Conservation (phyloP, 129 eudicot species). For the Deinandra increscens region DNA sequence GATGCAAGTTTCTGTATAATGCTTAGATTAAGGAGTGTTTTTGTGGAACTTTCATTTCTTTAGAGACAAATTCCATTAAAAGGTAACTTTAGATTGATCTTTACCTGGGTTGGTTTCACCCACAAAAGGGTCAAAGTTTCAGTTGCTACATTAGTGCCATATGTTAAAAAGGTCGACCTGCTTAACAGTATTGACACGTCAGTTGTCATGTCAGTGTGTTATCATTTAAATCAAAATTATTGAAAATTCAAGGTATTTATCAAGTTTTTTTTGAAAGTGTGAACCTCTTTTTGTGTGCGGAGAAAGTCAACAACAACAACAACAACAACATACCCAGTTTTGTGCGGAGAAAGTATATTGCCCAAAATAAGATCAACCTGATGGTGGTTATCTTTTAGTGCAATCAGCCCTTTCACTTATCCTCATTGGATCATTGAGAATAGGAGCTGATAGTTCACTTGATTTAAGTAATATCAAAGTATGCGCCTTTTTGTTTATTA, state of each 20-base stretch:
- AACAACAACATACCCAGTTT: too few species aligned
- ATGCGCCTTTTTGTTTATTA: too few species aligned
- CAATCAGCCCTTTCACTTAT: not conserved
- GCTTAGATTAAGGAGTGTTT: not conserved
- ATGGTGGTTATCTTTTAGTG: not conserved
- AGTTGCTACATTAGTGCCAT: not conserved
- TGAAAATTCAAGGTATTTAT: not conserved
- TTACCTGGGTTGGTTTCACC: too few species aligned
- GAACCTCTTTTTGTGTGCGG: not conserved
- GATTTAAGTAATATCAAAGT: not conserved
- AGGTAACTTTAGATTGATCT: not conserved
- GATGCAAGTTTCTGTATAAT: not conserved
- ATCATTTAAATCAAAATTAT: not conserved
- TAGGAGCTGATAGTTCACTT: not conserved
- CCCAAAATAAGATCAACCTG: not conserved
- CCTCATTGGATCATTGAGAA: not conserved
- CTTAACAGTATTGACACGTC: not conserved
- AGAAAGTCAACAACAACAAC: too few species aligned
- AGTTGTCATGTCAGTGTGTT: not conserved
- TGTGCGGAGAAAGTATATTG: not conserved
- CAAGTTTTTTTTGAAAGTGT: not conserved
- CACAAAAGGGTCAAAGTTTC: not conserved
- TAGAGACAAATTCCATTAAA: not conserved
- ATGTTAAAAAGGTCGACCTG: not conserved
- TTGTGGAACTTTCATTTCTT: constrained; percentile 1